Conservation (phyloP, 768 basidiomycete species). For the Hypholoma fasciculare region DNA sequence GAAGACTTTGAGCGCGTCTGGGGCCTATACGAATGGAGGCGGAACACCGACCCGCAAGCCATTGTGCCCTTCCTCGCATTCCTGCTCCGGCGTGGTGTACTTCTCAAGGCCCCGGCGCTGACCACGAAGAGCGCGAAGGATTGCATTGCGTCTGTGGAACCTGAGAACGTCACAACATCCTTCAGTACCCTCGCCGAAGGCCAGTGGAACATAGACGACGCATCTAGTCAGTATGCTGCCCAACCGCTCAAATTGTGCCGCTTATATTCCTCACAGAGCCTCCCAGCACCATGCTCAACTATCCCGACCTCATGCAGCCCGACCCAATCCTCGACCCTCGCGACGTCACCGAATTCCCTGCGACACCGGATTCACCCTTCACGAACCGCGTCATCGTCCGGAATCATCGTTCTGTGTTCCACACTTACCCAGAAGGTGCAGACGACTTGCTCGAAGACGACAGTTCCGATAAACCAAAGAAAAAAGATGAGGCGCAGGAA, state of each 20-base stretch:
- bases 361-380: conserved; percentile 51
- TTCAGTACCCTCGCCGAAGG: conserved; percentile 3
- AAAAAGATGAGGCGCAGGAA: conserved; percentile 30
- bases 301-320: conserved; percentile 63
- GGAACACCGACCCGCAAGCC: conserved; percentile 15
- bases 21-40: conserved; percentile 20
- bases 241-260: background rate
- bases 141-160: conserved; percentile 11
- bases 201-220: conserved; percentile 9
- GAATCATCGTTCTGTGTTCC: conserved; percentile 72
- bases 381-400: conserved; percentile 65
- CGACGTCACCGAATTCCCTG: conserved; percentile 52
- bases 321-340: conserved; percentile 65
- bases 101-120: conserved; percentile 16
- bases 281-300: conserved; percentile 16
- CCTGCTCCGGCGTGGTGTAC: conserved; percentile 19
- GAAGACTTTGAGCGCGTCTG: conserved; percentile 23
- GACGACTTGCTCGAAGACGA: conserved; percentile 31
- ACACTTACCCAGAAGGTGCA: conserved; percentile 34
- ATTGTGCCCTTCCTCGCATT: conserved; percentile 21
- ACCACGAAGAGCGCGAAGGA: conserved; percentile 5
- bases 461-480: conserved; percentile 15
- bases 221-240: conserved; percentile 3
- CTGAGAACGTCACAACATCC: conserved; percentile 6
- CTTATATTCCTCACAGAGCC: conserved; percentile 2